Evolutionary conservation across 176 grass and related monocot species (phyloP), one percentile per base, ranked within the genome.

Genomic region (Puccinellia tenuiflora): DNA sequence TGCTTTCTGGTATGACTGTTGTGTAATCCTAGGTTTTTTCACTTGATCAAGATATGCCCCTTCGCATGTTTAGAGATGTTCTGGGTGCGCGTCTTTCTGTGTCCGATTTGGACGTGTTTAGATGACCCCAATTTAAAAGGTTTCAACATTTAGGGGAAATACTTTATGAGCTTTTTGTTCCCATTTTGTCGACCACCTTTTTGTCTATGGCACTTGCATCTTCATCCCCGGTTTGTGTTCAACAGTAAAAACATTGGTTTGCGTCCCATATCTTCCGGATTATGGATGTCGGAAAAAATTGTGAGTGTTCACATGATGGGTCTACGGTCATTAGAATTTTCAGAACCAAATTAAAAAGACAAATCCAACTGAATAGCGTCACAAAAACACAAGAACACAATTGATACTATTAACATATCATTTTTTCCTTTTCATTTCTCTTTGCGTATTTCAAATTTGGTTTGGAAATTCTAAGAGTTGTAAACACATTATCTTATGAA

Each of bases 21-120:
- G 47, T 88, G 51, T 67, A 78, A 86, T 78, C 37, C 47, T 82
- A 86, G 73, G 57, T 81, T 73, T 46, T 17, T 47, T 48, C 29
- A 40, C 64, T 48, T 48, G 64, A 78, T 46, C 73, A 86, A 66
- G 9, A 34, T 66, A 65, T 48, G 62, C 20, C 53, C 33, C 39
- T 76, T 52, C 35, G 28, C 71, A 55, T 54, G 78, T 42, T 77
- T 63, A 40, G 53, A 33, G 55, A 33, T 35, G 16, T 81, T 77
- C 35, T 9, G 9, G 12, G 22, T 34, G 37, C 26, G 22, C 2
- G 12, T 30, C 13, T 61, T 60, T 22, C 52, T 48, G 5, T 37
- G 34, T 46, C 52, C 11, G 33, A 55, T 37, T 67, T 29, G 8
- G 39, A 38, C 30, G 18, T 7, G 5, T 59, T 68, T 57, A 39